Evolutionary conservation across 805 yeast genomes (phyloP).

Genomic region (Suhomyces vadensis): DNA sequence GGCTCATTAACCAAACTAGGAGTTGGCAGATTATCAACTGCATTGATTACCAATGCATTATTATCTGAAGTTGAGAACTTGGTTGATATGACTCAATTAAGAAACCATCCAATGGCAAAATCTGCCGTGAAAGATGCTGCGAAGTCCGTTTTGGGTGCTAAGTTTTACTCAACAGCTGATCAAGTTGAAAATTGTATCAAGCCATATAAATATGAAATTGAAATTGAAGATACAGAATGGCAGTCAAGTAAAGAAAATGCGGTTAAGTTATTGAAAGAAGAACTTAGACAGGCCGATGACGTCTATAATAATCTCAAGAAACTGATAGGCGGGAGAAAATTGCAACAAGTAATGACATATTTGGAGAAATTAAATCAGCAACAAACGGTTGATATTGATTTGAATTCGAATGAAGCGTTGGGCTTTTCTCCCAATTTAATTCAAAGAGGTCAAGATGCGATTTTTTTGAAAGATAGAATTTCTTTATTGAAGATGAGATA

Average conservation of each 20-base stretch:
- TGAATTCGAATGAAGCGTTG: constrained; percentile 63
- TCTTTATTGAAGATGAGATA: constrained; percentile 72
- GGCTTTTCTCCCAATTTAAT: constrained; percentile 81
- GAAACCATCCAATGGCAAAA: constrained; percentile 84
- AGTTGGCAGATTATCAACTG: constrained; percentile 86
- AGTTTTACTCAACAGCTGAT: constrained; percentile 91
- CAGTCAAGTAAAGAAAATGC: constrained; percentile 75
- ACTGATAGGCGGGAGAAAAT: constrained; percentile 79
- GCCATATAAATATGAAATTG: constrained; percentile 97
- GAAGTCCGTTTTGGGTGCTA: constrained; percentile 67
- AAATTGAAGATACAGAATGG: constrained; percentile 97
- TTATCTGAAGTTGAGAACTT: constrained; percentile 74
- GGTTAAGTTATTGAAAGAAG: constrained; percentile 72
- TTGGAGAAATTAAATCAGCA: constrained; percentile 51
- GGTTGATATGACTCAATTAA: constrained; percentile 70
- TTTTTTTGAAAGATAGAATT: constrained; percentile 73
- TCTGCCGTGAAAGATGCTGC: constrained; percentile 86
- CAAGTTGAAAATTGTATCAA: constrained; percentile 98
- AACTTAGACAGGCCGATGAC: constrained; percentile 74
- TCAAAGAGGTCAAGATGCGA: constrained; percentile 79
- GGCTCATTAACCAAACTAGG: constrained; percentile 89
- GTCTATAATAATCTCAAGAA: constrained; percentile 60
- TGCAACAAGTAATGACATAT: constrained; percentile 79
- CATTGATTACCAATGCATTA: constrained; percentile 77
- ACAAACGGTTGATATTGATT: constrained; percentile 31